Conservation (phyloP, 331 rosid species). For the Phaseolus coccineus region DNA sequence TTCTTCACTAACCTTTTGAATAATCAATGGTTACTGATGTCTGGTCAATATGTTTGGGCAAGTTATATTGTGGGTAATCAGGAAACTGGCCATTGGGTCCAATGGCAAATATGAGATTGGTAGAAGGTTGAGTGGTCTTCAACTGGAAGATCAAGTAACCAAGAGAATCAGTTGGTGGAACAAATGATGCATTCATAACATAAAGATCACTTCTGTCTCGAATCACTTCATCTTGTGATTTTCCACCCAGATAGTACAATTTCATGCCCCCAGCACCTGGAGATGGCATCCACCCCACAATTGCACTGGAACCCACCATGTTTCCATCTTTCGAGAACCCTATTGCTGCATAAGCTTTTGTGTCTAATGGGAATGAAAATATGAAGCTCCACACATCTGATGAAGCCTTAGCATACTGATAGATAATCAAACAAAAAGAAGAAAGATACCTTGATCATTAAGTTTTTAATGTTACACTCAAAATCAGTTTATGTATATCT, state of each 20-base stretch:
- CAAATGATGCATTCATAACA: background rate
- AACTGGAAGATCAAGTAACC: conserved; percentile 34
- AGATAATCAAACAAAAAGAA: background rate
- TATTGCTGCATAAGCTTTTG: conserved; percentile 42
- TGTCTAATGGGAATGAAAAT: conserved; percentile 35
- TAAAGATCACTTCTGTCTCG: background rate
- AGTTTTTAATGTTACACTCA: background rate
- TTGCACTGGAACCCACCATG: conserved; percentile 45
- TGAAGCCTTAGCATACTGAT: conserved; percentile 41
- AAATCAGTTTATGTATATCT: background rate
- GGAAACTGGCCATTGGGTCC: conserved; percentile 41
- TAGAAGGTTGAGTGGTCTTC: conserved; percentile 33
- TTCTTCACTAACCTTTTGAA: conserved; percentile 34
- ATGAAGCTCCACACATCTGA: conserved; percentile 43
- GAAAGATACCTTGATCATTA: background rate
- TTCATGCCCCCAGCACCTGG: background rate
- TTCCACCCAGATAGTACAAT: conserved; percentile 28
- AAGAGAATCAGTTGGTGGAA: background rate
- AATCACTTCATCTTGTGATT: background rate
- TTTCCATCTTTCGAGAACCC: conserved; percentile 43
- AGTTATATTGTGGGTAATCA: background rate
- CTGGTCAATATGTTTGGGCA: conserved; percentile 31
- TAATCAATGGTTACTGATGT: conserved; percentile 36
- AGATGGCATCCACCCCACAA: conserved; percentile 32
- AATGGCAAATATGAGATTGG: conserved; percentile 34